Evolutionary conservation across 2,329 filamentous ascomycete genomes (phyloP).

Genomic region (Aspergillus ibericus): DNA sequence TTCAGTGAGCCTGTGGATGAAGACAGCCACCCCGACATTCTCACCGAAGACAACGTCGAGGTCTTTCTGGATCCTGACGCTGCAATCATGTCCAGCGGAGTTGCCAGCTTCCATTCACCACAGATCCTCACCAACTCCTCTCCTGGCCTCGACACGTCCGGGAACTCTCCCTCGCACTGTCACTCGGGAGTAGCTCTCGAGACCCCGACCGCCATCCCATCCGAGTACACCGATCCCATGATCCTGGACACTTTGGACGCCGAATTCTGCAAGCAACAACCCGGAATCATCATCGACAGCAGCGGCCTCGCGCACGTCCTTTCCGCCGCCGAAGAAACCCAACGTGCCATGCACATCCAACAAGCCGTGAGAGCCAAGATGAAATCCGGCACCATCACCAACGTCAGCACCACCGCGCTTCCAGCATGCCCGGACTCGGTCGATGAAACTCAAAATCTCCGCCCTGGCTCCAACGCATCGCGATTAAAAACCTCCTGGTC

Average conservation of each 20-base stretch:
- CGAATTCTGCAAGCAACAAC: neutral
- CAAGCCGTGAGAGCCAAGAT: conserved; percentile 29
- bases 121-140: conserved; percentile 4
- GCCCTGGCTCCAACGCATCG: conserved; percentile 1
- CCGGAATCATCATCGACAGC: conserved; percentile 25
- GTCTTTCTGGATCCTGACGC: conserved; percentile 19
- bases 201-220: neutral
- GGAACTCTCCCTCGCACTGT: neutral
- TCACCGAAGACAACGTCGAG: conserved; percentile 16
- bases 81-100: conserved; percentile 2
- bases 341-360: conserved; percentile 21
- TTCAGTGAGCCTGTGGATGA: too few relatives aligned
- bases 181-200: neutral
- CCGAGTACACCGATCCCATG: neutral
- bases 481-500: conserved; percentile 11
- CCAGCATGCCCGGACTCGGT: neutral
- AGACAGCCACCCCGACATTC: neutral
- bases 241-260: neutral
- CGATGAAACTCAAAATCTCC: neutral
- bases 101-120: conserved; percentile 17
- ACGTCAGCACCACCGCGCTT: neutral
- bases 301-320: conserved; percentile 22
- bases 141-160: conserved; percentile 11
- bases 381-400: conserved; percentile 15
- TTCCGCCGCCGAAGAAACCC: conserved; percentile 19